Evolutionary conservation across 352 stramenopile genomes (phyloP), one percentile per base, ranked within the genome.

Genomic region (Globisporangium spiculum): DNA sequence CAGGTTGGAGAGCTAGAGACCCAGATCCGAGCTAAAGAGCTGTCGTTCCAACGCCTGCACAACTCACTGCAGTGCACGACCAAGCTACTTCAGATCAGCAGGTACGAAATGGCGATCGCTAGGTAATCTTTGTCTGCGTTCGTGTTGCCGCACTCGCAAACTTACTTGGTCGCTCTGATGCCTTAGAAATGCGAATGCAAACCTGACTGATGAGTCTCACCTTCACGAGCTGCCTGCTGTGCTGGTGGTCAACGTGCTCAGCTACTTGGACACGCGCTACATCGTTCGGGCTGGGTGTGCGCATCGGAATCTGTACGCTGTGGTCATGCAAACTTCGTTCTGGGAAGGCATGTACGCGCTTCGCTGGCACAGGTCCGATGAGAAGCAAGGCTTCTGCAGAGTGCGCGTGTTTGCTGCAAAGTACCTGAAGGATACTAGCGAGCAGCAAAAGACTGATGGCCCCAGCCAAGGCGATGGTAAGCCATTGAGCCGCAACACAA

Each of bases 261-360:
- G 65, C 16, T 72, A 63, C 36, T 34, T 75, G 36, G 70, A 75
- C 26, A 65, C 36, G 27, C 18, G 41, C 9, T 65, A 57, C 20
- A 61, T 72, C 30, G 36, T 75, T 22, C 41, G 34, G 14, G 69
- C 66, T 30, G 64, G 52, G 9, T 27, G 36, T 2, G 67, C 69
- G 24, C 65, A 75, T 59, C 72, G 58, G 5, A 26, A 69, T 27
- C 70, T 71, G 65, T 58, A 69, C 22, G 41, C 53, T 3, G 44
- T 74, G 24, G 63, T 71, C 27, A 69, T 71, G 59, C n/a, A 50
- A 32, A 57, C 68, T 7, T 20, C 46, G 18, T 63, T 78, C 22
- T 78, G 72, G 72, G 48, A 66, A 38, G 32, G 66, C 4, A 58
- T 76, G 50, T 78, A 76, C 56, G 18, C 41, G 26, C 56, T 69